Base-by-base conservation (phyloP, 352 stramenopile species). In the Phytophthora cryptogea region DNA sequence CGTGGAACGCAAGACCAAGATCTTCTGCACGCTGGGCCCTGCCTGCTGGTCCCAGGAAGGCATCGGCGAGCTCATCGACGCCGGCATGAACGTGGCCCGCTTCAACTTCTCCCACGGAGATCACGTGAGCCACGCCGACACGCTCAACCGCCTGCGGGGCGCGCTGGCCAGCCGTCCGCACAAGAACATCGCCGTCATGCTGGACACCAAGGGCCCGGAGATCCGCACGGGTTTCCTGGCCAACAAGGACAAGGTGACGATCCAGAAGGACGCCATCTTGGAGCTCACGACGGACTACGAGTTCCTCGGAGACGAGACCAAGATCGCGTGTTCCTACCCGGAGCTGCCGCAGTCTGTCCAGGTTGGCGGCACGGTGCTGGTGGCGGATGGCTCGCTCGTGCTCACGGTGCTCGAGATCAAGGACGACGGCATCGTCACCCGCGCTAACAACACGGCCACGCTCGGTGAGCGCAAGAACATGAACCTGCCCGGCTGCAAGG, bases 101-200 rank as follows among this genome's bases (percentile, higher is more conserved):
- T 87, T 99, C 54, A 99, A 99, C 77, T 99, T 99, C 77, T 99
- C 94, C 39, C 97, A 99, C 77, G 97, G 97, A 37, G 98, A 98
- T 49, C 94, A 97, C 59, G 92, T 95, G 51, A 94, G 63, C 42
- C 85, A 92, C 67, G 69, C 70, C 40, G 80, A 90, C 49, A 86
- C 75, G 23, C 76, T 94, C 47, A 84, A 75, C 51, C 75, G 80
- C 49, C 68, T 94, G 27, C 82, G 83, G 8, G 76, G 64, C 8
- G 85, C 85, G 5, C 54, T 92, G 20, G 81, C 80, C 20, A 77
- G 53, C 8, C 80, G 85, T 26, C 80, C 82, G 6, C 71, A 89
- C 74, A 90, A 90, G 70, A 78, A 90, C 64, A 59, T 67, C n/a
- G 96, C 95, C 9, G 79, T 98, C 13, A 89, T 99, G 65, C 73